Base-by-base conservation (phyloP, 345 rosid species). In the Camelina sativa region DNA sequence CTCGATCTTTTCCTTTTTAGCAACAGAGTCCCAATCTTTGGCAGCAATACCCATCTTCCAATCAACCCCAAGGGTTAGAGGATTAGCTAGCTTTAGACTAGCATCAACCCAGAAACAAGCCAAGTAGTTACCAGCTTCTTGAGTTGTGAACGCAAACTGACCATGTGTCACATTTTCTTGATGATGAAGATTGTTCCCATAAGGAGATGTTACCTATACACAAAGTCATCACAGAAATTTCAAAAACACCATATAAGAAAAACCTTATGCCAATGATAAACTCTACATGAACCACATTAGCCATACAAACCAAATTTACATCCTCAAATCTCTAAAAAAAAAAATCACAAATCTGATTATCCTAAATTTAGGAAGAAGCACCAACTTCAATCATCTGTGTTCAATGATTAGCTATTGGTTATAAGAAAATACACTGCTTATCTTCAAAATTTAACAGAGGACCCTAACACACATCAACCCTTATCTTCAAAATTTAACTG, bases 11-110 rank as follows among this genome's bases (percentile, higher is more conserved):
- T 95, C 97, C 69, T 90, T 92, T 78, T 72, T 92, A 4, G 97
- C 97, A 72, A 94, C 93, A 34, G 97, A 87, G 13, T 91, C 97
- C 99, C 99, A 95, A 80, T 95, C 97, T 84, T 92, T 92, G 4
- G 99, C 91, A 1, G 93, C 88, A 11, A 92, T 87, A 63, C 99
- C 99, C 41, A 64, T 87, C 85, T 81, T 92, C 98, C 97, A 94
- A 61, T 94, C 97, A 41, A 94, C 76, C 56, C 90, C 85, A 58
- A 94, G 82, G 66, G 88, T 91, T 13, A 75, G 38, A 17, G 76
- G 81, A 41, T 67, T 74, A 37, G 75, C 65, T 50, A 74, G 80
- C 32, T 72, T 84, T 15, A 72, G 79, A 25, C 44, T 75, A 15
- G 72, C 67, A 62, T 85, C 91, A 61, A 72, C 13, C 92, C 85